These are phyloP conservation scores for Boletus sensibilis DNA, from an alignment of 768 basidiomycete genomes.

Conservation along the genomic window DNA sequence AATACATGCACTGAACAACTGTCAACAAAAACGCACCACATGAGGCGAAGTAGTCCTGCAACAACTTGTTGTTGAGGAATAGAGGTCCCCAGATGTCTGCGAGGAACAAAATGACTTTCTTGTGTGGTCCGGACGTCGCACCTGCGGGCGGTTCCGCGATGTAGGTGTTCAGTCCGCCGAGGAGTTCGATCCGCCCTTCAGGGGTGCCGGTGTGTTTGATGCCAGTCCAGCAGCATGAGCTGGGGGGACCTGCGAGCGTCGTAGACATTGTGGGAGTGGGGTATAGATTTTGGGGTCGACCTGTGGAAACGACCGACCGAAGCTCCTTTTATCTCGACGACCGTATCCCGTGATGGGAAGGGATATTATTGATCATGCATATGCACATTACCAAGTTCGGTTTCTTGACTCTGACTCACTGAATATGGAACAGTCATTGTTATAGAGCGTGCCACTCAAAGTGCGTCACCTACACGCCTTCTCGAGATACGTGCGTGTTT, in stretches of 20 bases:
- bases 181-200: slow-evolving; percentile 39
- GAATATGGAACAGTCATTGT: neutral
- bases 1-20: neutral
- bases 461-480: too few relatives aligned
- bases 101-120: slow-evolving; percentile 53
- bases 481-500: too few relatives aligned
- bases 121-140: slow-evolving; percentile 22
- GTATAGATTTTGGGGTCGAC: neutral
- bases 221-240: slow-evolving; percentile 48
- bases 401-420: neutral
- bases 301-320: neutral
- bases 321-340: neutral
- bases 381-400: neutral
- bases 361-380: neutral
- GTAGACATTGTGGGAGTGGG: slow-evolving; percentile 15
- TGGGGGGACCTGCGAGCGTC: slow-evolving; percentile 42
- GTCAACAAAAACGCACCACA: slow-evolving; percentile 40
- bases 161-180: slow-evolving; percentile 54
- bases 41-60: slow-evolving; percentile 62
- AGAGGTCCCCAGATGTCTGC: slow-evolving; percentile 56
- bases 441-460: too few relatives aligned
- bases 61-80: slow-evolving; percentile 51
- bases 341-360: neutral
- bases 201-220: slow-evolving; percentile 52
- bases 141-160: slow-evolving; percentile 44